A percentile compares a stretch with the other conserved stretches of the same genome.
Evolutionary conservation across 2,329 filamentous ascomycete species (phyloP).

Genomic region (Aspergillus sp.): DNA sequence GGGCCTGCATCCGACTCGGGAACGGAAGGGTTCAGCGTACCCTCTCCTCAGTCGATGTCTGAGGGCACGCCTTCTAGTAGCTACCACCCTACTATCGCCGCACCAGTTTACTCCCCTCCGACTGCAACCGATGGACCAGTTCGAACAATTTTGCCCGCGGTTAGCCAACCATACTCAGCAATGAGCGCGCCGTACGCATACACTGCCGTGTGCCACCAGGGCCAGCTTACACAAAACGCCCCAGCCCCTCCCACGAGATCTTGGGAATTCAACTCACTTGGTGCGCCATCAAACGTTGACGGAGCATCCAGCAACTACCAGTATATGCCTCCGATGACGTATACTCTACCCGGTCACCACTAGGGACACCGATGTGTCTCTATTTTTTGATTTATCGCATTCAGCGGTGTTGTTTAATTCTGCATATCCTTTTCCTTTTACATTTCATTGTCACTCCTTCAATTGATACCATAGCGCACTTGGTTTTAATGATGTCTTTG

Average conservation of each 20-base stretch:
- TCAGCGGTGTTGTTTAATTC: slow-evolving; percentile 12
- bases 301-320: slow-evolving; percentile 30
- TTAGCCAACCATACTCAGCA: slow-evolving; percentile 31
- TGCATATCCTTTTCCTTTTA: slow-evolving; percentile 12
- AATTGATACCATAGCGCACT: slow-evolving; percentile 24
- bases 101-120: slow-evolving; percentile 47
- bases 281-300: slow-evolving; percentile 28
- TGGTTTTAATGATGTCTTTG: slow-evolving; percentile 22
- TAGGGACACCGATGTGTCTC: slow-evolving; percentile 22
- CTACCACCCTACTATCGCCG: slow-evolving; percentile 45
- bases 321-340: slow-evolving; percentile 35
- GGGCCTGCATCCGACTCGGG: slow-evolving; percentile 48
- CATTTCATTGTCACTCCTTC: slow-evolving; percentile 30
- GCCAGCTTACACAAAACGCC: slow-evolving; percentile 29
- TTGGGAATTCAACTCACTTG: slow-evolving; percentile 41
- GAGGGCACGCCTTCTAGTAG: slow-evolving; percentile 45
- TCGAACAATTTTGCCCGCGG: slow-evolving; percentile 34
- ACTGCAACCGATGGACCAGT: slow-evolving; percentile 31
- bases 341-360: slow-evolving; percentile 31
- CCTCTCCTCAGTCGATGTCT: slow-evolving; percentile 50
- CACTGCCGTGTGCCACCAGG: slow-evolving; percentile 30
- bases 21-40: slow-evolving; percentile 48
- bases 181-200: slow-evolving; percentile 33
- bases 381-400: slow-evolving; percentile 14
- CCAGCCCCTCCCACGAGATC: slow-evolving; percentile 26